Percentiles rank a stretch among this genome's conserved stretches.
phyloP scores from a whole-genome alignment of 495 filamentous ascomycete genomes.

The Evernia prunastri region DNA sequence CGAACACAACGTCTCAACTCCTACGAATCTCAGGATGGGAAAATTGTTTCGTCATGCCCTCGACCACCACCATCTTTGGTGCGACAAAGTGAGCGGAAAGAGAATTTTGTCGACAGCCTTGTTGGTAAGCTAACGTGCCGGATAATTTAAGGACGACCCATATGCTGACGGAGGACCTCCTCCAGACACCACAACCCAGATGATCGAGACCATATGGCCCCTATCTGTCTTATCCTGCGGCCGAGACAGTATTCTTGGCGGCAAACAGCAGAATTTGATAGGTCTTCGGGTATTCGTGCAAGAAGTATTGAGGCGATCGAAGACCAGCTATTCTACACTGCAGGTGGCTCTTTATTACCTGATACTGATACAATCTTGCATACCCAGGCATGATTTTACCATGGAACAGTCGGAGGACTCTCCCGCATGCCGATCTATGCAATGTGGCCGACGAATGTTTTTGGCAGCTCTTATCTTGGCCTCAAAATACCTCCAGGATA shows the following conservation, averaged over 20 bases:
- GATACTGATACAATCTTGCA: slow-evolving; percentile 84
- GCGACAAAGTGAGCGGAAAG: slow-evolving; percentile 88
- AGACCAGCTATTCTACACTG: slow-evolving; percentile 93
- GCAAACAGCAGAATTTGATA: slow-evolving; percentile 58
- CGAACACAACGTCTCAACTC: slow-evolving; percentile 52
- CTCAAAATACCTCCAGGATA: slow-evolving; percentile 95
- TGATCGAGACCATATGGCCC: slow-evolving; percentile 98
- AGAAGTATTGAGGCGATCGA: slow-evolving; percentile 88
- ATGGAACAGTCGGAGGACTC: slow-evolving; percentile 78
- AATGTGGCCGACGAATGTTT: slow-evolving; percentile 97
- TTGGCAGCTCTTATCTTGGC: slow-evolving; percentile 85
- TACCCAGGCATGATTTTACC: slow-evolving; percentile 76
- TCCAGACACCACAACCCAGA: slow-evolving; percentile 85
- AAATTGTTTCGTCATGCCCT: slow-evolving; percentile 44
- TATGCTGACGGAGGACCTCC: slow-evolving; percentile 27
- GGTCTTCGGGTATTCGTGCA: slow-evolving; percentile 94
- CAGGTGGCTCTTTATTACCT: slow-evolving; percentile 97
- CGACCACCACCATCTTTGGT: slow-evolving; percentile 74
- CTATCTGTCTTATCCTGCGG: slow-evolving; percentile 44
- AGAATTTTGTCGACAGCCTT: slow-evolving; percentile 93
- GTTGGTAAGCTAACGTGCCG: slow-evolving; percentile 71
- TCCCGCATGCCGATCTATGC: slow-evolving; percentile 69
- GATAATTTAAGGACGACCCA: slow-evolving; percentile 24
- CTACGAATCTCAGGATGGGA: slow-evolving; percentile 35
- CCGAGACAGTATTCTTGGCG: slow-evolving; percentile 40